A percentile compares a stretch with the other conserved stretches of the same genome.
Conservation (phyloP, 2,329 filamentous ascomycete species). For the Pseudogymnoascus sp. region DNA sequence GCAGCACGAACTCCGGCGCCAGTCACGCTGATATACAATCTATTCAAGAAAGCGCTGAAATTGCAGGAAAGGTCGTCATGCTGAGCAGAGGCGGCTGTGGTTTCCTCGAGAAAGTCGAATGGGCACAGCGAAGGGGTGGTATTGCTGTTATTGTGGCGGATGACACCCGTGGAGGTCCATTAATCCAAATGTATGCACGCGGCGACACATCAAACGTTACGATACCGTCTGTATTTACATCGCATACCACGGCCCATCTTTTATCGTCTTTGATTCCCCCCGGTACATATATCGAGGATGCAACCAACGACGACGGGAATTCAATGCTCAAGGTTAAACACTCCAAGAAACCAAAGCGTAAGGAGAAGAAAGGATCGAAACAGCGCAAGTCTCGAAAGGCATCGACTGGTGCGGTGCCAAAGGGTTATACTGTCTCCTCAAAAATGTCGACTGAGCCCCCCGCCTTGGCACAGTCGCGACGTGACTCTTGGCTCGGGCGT, state of each 20-base stretch:
- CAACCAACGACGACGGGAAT: constrained; percentile 54
- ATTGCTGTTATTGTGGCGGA: constrained; percentile 91
- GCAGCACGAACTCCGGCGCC: constrained; percentile 18
- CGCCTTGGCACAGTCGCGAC: neutral
- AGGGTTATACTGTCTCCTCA: constrained; percentile 2
- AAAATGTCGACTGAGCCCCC: neutral
- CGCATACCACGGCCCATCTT: constrained; percentile 87
- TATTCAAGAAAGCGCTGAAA: constrained; percentile 85
- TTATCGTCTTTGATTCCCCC: constrained; percentile 79
- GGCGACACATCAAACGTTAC: constrained; percentile 93
- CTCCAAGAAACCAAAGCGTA: constrained; percentile 22
- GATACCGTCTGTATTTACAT: constrained; percentile 91
- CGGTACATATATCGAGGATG: constrained; percentile 55
- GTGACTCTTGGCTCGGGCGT: constrained; percentile 1
- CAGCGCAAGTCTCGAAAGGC: constrained; percentile 12
- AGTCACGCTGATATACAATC: constrained; percentile 82
- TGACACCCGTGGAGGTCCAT: constrained; percentile 76
- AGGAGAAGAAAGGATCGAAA: constrained; percentile 26
- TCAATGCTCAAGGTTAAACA: constrained; percentile 48
- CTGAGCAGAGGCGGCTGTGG: constrained; percentile 90
- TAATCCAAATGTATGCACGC: constrained; percentile 97
- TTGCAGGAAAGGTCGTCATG: constrained; percentile 85
- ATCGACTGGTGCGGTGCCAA: constrained; percentile 13
- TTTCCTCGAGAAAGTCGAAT: constrained; percentile 94
- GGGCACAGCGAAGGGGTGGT: constrained; percentile 86